Evolutionary conservation across 805 yeast genomes (phyloP).

Genomic region (Clavispora carvajalis): DNA sequence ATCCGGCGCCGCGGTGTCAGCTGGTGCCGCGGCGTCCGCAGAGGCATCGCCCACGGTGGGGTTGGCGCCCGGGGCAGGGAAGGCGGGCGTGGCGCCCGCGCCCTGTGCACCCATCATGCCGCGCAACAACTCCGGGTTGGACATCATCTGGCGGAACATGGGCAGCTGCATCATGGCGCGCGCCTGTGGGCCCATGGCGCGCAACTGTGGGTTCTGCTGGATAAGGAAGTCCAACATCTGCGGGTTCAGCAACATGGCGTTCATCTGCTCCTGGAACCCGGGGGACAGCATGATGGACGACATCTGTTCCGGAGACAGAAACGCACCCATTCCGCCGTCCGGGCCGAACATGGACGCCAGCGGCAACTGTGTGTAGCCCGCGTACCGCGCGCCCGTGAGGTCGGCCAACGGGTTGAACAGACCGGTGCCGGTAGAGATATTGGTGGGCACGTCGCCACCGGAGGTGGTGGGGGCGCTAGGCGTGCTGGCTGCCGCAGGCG

Average conservation of each 20-base stretch:
- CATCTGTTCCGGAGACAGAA: constrained; percentile 75
- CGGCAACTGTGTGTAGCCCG: constrained; percentile 88
- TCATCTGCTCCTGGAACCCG: constrained; percentile 73
- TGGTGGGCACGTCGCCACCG: constrained; percentile 53
- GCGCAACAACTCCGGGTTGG: constrained; percentile 83
- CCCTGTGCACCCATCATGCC: constrained; percentile 60
- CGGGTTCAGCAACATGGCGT: constrained; percentile 78
- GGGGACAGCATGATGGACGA: constrained; percentile 76
- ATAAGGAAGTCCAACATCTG: constrained; percentile 82
- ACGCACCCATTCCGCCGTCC: constrained; percentile 79
- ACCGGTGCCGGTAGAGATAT: constrained; percentile 82
- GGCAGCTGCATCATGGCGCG: constrained; percentile 83
- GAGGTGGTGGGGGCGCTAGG: constrained; percentile 2
- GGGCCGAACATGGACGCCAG: constrained; percentile 87
- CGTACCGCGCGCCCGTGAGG: constrained; percentile 91
- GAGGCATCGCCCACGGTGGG: constrained; percentile 21
- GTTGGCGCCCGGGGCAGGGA: constrained; percentile 37
- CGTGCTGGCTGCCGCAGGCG: constrained; percentile 15
- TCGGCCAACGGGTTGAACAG: constrained; percentile 88
- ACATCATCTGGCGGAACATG: constrained; percentile 59
- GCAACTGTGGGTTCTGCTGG: constrained; percentile 75
- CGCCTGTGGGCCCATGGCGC: constrained; percentile 85
- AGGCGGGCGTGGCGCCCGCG: constrained; percentile 14
- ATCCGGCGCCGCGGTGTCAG: constrained; percentile 4
- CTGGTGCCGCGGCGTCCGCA: constrained; percentile 4